These are phyloP conservation scores for Massariosphaeria phaeospora DNA, from an alignment of 495 filamentous ascomycete genomes.

Conservation along the genomic window DNA sequence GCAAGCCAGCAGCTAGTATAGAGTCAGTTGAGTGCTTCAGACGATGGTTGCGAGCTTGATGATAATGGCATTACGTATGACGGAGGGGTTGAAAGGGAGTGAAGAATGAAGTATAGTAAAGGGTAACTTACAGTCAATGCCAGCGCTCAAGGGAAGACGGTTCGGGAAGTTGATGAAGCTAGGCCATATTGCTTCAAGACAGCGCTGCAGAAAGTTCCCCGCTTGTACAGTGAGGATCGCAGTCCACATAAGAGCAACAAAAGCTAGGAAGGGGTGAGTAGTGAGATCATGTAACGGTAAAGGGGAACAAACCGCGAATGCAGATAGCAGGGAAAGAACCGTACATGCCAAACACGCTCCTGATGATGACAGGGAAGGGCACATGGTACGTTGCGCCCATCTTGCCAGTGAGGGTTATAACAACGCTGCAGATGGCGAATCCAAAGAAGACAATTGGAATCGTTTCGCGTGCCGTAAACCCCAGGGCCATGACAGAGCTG, in stretches of 20 bases:
- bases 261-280: slow-evolving; percentile 35
- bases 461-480: slow-evolving; percentile 47
- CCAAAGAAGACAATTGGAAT: slow-evolving; percentile 48
- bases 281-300: slow-evolving; percentile 22
- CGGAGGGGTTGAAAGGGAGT: too few species aligned
- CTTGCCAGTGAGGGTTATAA: slow-evolving; percentile 47
- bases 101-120: background rate
- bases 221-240: slow-evolving; percentile 49
- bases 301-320: slow-evolving; percentile 36
- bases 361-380: slow-evolving; percentile 72
- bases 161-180: slow-evolving; percentile 54
- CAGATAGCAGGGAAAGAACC: slow-evolving; percentile 55
- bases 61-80: too few species aligned
- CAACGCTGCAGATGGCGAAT: slow-evolving; percentile 43
- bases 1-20: slow-evolving; percentile 41
- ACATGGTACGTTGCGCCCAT: slow-evolving; percentile 75
- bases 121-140: slow-evolving; percentile 42
- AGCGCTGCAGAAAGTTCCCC: slow-evolving; percentile 44
- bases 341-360: slow-evolving; percentile 81
- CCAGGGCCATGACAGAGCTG: slow-evolving; percentile 44
- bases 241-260: slow-evolving; percentile 50
- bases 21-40: background rate
- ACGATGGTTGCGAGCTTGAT: too few species aligned
- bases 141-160: slow-evolving; percentile 42
- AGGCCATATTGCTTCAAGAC: slow-evolving; percentile 65